These are phyloP conservation scores for Aureobasidium sp. DNA, from an alignment of 2,329 filamentous ascomycete genomes.

Conservation along the genomic window DNA sequence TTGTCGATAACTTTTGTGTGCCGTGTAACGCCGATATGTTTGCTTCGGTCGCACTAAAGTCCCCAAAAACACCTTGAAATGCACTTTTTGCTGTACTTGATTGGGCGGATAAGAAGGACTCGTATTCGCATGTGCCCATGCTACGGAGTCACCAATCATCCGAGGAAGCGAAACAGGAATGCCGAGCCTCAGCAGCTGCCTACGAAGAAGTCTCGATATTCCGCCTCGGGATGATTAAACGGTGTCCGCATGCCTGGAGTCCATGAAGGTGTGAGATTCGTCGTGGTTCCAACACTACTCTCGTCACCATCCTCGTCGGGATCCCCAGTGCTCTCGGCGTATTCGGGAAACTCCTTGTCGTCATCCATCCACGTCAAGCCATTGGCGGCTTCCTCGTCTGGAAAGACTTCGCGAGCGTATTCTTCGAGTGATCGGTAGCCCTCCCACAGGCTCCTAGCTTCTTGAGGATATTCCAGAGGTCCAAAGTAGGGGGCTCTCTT, in stretches of 20 bases:
- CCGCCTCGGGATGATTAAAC: slow-evolving; percentile 17
- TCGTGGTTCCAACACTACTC: slow-evolving; percentile 12
- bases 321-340: slow-evolving; percentile 19
- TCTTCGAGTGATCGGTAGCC: slow-evolving; percentile 86
- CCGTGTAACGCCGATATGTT: slow-evolving; percentile 5
- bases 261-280: slow-evolving; percentile 14
- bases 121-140: background rate
- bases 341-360: slow-evolving; percentile 21
- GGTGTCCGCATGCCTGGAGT: slow-evolving; percentile 18
- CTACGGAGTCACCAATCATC: background rate
- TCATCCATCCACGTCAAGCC: slow-evolving; percentile 85
- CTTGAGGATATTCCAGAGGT: slow-evolving; percentile 57
- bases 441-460: slow-evolving; percentile 81
- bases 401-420: slow-evolving; percentile 90
- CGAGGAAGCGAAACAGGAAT: background rate
- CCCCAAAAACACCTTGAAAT: slow-evolving; percentile 2
- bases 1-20: background rate
- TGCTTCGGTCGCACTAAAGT: background rate
- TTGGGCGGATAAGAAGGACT: background rate
- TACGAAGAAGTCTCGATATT: slow-evolving; percentile 17
- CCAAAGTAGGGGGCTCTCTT: slow-evolving; percentile 56
- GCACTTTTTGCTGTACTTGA: slow-evolving; percentile 6
- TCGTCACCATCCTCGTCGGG: slow-evolving; percentile 17
- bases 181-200: slow-evolving; percentile 16
- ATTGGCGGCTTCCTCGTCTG: slow-evolving; percentile 89